Conservation (phyloP, 768 basidiomycete species). For the Lactifluus piperatus region DNA sequence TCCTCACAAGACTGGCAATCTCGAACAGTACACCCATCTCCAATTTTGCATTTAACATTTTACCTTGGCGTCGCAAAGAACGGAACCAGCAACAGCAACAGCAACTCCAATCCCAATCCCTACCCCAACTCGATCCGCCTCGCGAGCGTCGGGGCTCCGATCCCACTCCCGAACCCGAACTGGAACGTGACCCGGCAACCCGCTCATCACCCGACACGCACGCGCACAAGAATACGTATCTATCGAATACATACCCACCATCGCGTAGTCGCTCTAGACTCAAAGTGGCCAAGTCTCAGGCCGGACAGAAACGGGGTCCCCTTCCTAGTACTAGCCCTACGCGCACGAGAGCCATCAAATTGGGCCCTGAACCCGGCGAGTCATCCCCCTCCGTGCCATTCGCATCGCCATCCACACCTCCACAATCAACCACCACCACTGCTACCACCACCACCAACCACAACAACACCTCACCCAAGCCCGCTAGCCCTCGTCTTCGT, state of each 20-base stretch:
- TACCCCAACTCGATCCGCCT: not conserved
- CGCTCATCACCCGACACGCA: not conserved
- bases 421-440: not conserved
- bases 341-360: not conserved
- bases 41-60: not conserved
- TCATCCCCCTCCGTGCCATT: not conserved
- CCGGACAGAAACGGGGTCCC: not conserved
- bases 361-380: not conserved
- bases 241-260: slow-evolving; percentile 4
- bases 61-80: slow-evolving; percentile 3
- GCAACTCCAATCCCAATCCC: too few species aligned
- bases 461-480: not conserved
- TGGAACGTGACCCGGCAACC: not conserved
- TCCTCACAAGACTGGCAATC: not conserved
- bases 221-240: not conserved
- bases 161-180: not conserved
- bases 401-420: not conserved
- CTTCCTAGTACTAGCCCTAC: not conserved
- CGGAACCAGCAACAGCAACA: not conserved
- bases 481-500: not conserved
- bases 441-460: not conserved
- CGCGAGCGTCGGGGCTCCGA: not conserved
- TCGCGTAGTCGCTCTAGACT: not conserved
- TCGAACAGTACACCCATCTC: not conserved
- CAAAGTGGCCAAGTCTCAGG: not conserved